Evolutionary conservation across 495 filamentous ascomycete genomes (phyloP), one percentile per base, ranked within the genome.

Genomic region (Cryomyces minteri): DNA sequence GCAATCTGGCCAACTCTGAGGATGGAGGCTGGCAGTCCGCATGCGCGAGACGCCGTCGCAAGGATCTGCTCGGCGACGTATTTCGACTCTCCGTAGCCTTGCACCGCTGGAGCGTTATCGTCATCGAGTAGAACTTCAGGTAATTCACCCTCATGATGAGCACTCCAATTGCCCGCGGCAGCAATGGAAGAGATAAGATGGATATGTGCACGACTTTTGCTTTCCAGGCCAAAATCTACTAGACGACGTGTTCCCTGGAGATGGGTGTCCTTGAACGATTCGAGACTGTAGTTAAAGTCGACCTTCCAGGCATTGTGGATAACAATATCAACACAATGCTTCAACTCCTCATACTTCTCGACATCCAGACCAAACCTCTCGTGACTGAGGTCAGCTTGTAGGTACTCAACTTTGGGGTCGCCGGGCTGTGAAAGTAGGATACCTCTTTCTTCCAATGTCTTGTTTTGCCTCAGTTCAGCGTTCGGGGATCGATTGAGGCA

Each of bases 271-370:
- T 56, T 45, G 49, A 66, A 69, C 6, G 58, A 59, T 1, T 54
- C 6, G 2, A 71, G 52, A 0, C 58, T 50, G 6, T 57, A 56
- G 38, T 68, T 67, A 55, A 70, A 68, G 55, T 70, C 62, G 33
- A 67, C 62, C 1, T 57, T 45, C 67, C 67, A 71, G 37, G 63
- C 64, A 43, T 66, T 67, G 51, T 68, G 64, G 38, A 71, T 60
- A 44, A 71, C 45, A 3, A 58, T 37, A 1, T 55, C 60, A 5
- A 54, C 39, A 11, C 37, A 46, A 9, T 39, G 6, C 0, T 45
- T 41, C 4, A 62, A 49, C 7, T 10, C 40, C 5, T 44, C 12
- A 46, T 56, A 62, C 4, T 40, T 31, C 0, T 40, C 31, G 12
- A 31, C 9, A 0, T 40, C 5, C 0, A 70, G 51, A 9, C 50